Evolutionary conservation across 106 monocot species (phyloP).

Genomic region (Ottelia alismoides): DNA sequence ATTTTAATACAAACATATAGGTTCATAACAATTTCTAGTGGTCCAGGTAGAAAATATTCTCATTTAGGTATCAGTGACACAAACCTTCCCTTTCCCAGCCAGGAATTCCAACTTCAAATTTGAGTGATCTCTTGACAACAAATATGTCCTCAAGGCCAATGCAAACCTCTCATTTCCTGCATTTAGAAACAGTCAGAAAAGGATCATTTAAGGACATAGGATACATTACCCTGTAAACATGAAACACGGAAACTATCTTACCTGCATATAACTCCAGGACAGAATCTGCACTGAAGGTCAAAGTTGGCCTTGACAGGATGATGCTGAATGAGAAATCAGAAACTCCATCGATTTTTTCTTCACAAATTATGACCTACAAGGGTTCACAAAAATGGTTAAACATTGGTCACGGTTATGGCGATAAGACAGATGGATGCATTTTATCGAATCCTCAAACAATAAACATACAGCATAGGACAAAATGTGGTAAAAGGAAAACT

Average conservation of each 20-base stretch:
- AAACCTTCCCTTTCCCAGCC: conserved; percentile 70
- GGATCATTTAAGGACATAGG: too few species aligned
- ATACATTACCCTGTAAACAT: too few species aligned
- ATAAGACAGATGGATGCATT: not conserved
- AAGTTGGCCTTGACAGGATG: conserved; percentile 36
- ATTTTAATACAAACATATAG: too few species aligned
- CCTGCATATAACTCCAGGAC: conserved; percentile 33
- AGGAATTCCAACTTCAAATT: conserved; percentile 58
- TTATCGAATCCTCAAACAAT: too few species aligned
- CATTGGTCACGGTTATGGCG: not conserved
- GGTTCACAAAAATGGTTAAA: not conserved
- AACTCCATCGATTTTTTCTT: conserved; percentile 45
- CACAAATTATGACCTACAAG: conserved; percentile 49
- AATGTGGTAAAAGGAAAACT: too few species aligned
- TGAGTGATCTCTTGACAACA: conserved; percentile 47
- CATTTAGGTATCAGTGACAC: too few species aligned
- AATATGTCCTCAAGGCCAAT: conserved; percentile 38
- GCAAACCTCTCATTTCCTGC: conserved; percentile 55
- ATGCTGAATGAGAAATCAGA: conserved; percentile 55
- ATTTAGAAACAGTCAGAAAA: not conserved
- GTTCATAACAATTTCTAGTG: too few species aligned
- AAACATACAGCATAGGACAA: too few species aligned
- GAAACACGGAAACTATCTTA: too few species aligned
- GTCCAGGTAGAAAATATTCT: too few species aligned
- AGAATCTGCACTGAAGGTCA: conserved; percentile 23